Conservation (phyloP, 169 alveolate genomes). For the Cryptosporidium sp. region DNA sequence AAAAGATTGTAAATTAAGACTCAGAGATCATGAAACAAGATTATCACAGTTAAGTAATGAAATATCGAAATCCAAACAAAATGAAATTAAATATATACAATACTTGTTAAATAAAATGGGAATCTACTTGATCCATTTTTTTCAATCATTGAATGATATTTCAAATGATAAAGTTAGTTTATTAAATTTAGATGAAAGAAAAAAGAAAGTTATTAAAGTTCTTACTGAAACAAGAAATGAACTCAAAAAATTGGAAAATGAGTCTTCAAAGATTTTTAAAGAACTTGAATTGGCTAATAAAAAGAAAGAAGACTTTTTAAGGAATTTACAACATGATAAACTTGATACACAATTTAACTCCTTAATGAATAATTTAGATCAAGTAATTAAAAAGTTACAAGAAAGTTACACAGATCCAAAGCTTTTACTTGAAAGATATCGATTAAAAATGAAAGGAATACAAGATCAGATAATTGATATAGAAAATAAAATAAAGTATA, state of each 20-base stretch:
- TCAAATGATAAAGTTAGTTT: not conserved
- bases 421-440: not conserved
- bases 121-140: constrained; percentile 33
- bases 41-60: constrained; percentile 46
- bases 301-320: not conserved
- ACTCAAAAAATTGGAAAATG: not conserved
- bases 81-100: constrained; percentile 55
- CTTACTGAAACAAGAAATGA: constrained; percentile 3
- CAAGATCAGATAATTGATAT: constrained; percentile 9
- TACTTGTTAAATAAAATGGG: constrained; percentile 51
- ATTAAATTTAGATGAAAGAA: not conserved
- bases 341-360: constrained; percentile 8
- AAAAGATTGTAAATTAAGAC: constrained; percentile 6
- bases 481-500: not conserved
- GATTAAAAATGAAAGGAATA: not conserved
- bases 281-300: not conserved
- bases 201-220: not conserved
- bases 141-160: constrained; percentile 27
- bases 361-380: not conserved
- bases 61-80: constrained; percentile 49
- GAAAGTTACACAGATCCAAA: constrained; percentile 30
- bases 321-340: not conserved
- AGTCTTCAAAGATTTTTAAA: not conserved
- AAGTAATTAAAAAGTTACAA: not conserved
- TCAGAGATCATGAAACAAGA: constrained; percentile 29